These are phyloP conservation scores for Chytriomyces sp. DNA, from an alignment of 192 early-diverging fungal genomes.

Conservation along the genomic window DNA sequence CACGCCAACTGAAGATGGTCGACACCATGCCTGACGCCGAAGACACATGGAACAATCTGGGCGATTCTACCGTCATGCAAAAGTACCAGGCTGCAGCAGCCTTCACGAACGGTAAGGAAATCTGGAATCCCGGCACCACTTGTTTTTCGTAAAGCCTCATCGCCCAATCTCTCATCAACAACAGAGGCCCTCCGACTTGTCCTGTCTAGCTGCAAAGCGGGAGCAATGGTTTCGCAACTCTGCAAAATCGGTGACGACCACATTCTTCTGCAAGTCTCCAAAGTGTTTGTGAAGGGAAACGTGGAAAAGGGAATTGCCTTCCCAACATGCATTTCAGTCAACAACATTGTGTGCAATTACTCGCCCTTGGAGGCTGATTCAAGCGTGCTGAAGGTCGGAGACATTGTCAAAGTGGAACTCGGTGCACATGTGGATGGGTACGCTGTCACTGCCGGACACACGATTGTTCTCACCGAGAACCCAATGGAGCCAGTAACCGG, in stretches of 20 bases:
- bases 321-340: constrained; percentile 85
- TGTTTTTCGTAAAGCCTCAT: background rate
- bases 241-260: constrained; percentile 47
- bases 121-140: background rate
- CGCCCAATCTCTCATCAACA: background rate
- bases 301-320: constrained; percentile 69
- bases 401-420: constrained; percentile 85
- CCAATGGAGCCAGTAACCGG: constrained; percentile 69
- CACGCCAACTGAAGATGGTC: constrained; percentile 19
- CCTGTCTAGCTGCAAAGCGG: constrained; percentile 18
- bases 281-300: constrained; percentile 45
- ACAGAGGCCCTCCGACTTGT: constrained; percentile 47
- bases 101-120: constrained; percentile 77
- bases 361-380: constrained; percentile 77
- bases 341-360: constrained; percentile 83
- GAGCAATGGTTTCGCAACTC: constrained; percentile 37
- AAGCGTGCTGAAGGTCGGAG: constrained; percentile 72
- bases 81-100: constrained; percentile 94
- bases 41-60: constrained; percentile 64
- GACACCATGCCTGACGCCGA: background rate
- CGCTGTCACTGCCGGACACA: constrained; percentile 79
- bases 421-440: constrained; percentile 48
- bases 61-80: constrained; percentile 76
- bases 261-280: constrained; percentile 37
- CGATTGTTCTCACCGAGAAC: constrained; percentile 68